Percentiles rank a stretch among this genome's conserved stretches.
phyloP scores from a whole-genome alignment of 2,329 filamentous ascomycete genomes.

The Sarocladium oryzae region DNA sequence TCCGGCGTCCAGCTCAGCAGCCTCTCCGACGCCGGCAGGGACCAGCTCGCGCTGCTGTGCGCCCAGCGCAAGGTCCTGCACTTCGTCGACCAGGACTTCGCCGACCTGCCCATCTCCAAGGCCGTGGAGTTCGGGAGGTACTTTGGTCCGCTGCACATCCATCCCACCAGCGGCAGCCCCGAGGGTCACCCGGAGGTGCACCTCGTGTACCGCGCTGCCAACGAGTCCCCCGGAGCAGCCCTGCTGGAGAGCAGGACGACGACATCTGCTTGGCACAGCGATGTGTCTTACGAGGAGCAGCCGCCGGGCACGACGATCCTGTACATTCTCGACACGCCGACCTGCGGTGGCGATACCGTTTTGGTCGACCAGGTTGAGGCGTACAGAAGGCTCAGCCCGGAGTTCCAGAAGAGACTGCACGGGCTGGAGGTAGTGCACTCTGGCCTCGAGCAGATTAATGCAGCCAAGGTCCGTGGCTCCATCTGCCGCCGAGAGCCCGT shows the following conservation, averaged over 20 bases:
- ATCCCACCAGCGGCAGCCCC: slow-evolving; percentile 70
- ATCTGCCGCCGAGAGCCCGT: slow-evolving; percentile 69
- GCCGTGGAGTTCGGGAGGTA: slow-evolving; percentile 66
- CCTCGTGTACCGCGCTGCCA: slow-evolving; percentile 65
- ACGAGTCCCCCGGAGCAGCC: slow-evolving; percentile 40
- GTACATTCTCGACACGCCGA: slow-evolving; percentile 77
- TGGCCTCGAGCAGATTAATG: slow-evolving; percentile 71
- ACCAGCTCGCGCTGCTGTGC: slow-evolving; percentile 69
- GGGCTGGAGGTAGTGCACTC: slow-evolving; percentile 78
- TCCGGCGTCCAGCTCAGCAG: slow-evolving; percentile 64
- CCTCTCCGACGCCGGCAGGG: slow-evolving; percentile 61
- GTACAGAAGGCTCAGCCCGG: slow-evolving; percentile 72
- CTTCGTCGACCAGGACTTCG: slow-evolving; percentile 70
- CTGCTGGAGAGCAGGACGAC: slow-evolving; percentile 66
- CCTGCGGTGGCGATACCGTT: slow-evolving; percentile 76
- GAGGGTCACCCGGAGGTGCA: slow-evolving; percentile 69
- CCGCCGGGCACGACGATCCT: slow-evolving; percentile 87
- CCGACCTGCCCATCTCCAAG: slow-evolving; percentile 61
- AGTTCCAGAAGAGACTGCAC: slow-evolving; percentile 73
- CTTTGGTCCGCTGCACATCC: slow-evolving; percentile 77
- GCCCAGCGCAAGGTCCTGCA: slow-evolving; percentile 73
- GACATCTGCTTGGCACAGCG: slow-evolving; percentile 82
- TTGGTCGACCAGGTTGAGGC: slow-evolving; percentile 76
- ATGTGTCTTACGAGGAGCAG: slow-evolving; percentile 82
- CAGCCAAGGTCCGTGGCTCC: slow-evolving; percentile 58